Evolutionary conservation across 1,284 basidiomycete species (phyloP), one percentile per base, ranked within the genome.

Genomic region (Papiliotrema nemorosa): DNA sequence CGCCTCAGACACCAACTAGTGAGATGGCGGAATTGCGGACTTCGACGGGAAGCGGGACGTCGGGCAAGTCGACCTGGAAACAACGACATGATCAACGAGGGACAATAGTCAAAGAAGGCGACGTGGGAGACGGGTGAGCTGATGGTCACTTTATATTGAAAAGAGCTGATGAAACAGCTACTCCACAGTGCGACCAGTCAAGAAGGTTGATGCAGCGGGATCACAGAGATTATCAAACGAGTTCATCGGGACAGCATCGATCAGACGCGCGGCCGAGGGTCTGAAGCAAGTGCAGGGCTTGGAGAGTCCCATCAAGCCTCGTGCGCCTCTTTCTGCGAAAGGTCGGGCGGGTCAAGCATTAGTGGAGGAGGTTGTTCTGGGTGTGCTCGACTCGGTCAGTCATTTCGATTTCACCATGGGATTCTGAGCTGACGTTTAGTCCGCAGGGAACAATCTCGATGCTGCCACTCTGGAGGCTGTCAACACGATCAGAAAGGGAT

Each of bases 171-270:
- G 33, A 24, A 22, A 20, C 37, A 76, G 77, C 1, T 79, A 88
- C 41, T 88, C 88, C 61, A 94, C 91, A 1, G 88, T 96, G 62
- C 81, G 91, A 50, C 92, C 92, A 0, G 85, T 94, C 57, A 93
- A 93, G 78, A 90, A 89, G 65, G 84, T 93, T 21, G 90, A 96
- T 67, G 81, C 85, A 0, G 78, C 80, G 4, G 84, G 85, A 12
- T 90, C 88, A 1, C 74, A 90, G n/a, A 78, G 84, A 52, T 69
- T 89, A 34, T 91, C 89, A 5, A 79, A 83, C 18, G 89, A 89
- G 59, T 92, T 82, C 67, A 84, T 92, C 22, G 90, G 88, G 1
- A 54, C 60, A 0, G 64, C 59, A 0, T 63, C 63, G 4, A 54
- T 69, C 16, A 36, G 61, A 27, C 48, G 53, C 24, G 27, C 31